Conservation (phyloP, 257 asterid species). For the Knoxia roxburghii region DNA sequence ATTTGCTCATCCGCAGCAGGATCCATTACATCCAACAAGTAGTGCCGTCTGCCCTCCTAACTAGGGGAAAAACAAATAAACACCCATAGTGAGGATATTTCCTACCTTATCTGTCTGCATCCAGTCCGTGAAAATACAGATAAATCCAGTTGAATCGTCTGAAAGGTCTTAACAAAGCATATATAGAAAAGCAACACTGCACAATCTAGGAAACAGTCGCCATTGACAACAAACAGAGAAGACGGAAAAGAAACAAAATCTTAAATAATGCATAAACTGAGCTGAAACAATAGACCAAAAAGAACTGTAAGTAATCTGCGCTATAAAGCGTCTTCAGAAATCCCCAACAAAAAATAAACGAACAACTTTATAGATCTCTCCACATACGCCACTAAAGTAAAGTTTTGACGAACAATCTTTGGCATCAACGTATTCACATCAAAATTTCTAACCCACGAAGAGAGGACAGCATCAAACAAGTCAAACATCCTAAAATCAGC, state of each 20-base stretch:
- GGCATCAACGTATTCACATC: too few relatives aligned
- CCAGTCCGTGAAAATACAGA: background rate
- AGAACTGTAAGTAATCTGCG: background rate
- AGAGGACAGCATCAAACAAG: background rate
- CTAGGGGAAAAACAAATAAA: conserved; percentile 8
- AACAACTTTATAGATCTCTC: conserved; percentile 8
- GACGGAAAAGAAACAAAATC: background rate
- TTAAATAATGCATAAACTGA: background rate
- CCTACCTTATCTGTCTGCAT: background rate
- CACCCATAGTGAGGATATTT: background rate
- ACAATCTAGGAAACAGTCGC: background rate
- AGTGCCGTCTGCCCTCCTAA: conserved; percentile 30
- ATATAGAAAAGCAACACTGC: background rate
- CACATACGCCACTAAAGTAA: background rate
- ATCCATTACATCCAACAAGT: conserved; percentile 46
- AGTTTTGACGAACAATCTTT: too few relatives aligned
- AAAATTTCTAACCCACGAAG: background rate
- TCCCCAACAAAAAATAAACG: background rate
- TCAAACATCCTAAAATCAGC: too few relatives aligned
- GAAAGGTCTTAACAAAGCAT: background rate
- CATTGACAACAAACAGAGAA: background rate
- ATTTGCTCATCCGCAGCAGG: conserved; percentile 54
- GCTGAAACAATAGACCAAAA: background rate
- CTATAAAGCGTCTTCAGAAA: background rate
- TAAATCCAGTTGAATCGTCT: background rate